Percentiles rank a stretch among this genome's conserved stretches.
Evolutionary conservation across 108 stramenopile genomes (phyloP).

Genomic region (Hondaea fermentalgiana): DNA sequence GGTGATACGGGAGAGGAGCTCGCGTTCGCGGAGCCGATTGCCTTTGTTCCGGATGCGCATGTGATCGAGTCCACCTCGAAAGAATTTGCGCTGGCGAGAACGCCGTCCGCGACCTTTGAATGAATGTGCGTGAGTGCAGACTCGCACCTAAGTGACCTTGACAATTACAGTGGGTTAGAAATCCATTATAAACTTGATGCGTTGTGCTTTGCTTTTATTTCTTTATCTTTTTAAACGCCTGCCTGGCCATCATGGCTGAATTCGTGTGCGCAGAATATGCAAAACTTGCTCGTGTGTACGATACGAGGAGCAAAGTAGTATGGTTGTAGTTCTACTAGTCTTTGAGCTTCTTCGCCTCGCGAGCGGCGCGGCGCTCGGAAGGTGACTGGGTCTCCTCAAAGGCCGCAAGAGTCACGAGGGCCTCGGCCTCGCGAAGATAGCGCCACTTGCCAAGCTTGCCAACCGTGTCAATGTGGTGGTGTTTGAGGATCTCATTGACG

Average conservation of each 20-base stretch:
- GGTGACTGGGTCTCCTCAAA: not conserved
- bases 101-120: not conserved
- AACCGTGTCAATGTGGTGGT: not conserved
- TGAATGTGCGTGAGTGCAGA: not conserved
- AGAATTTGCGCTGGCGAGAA: not conserved
- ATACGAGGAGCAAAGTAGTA: not conserved
- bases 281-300: not conserved
- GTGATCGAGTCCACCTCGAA: not conserved
- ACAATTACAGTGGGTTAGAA: too few species aligned
- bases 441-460: constrained; percentile 3
- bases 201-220: too few species aligned
- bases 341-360: not conserved
- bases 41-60: not conserved
- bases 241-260: not conserved
- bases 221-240: not conserved
- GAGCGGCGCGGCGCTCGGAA: not conserved
- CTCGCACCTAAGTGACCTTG: too few species aligned
- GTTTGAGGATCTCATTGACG: not conserved
- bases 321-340: too few species aligned
- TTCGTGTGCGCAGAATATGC: not conserved
- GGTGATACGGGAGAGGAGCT: too few species aligned
- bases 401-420: not conserved
- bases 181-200: too few species aligned
- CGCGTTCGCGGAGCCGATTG: not conserved
- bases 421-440: not conserved